Evolutionary conservation across 139 green algal species (phyloP).

Genomic region (Chlorella ohadii): DNA sequence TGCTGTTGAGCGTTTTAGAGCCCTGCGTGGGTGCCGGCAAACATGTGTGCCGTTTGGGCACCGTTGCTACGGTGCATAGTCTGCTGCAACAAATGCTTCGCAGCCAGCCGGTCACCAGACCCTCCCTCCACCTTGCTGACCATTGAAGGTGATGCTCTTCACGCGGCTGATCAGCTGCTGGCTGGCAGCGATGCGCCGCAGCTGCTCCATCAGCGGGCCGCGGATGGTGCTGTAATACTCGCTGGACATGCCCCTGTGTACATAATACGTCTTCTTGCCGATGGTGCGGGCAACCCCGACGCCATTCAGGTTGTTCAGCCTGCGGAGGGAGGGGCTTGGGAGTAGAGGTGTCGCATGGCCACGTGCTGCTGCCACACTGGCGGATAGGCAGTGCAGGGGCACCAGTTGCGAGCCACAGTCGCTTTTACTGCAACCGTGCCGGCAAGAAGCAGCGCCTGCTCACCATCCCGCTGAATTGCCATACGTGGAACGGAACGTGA

Average conservation of each 20-base stretch:
- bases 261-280: too few species aligned
- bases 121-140: background rate
- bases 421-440: background rate
- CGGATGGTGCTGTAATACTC: background rate
- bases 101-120: too few species aligned
- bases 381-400: background rate
- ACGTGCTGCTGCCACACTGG: background rate
- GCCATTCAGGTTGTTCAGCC: background rate
- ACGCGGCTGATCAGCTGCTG: too few species aligned
- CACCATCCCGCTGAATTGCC: background rate
- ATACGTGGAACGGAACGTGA: slow-evolving; percentile 7
- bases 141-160: background rate
- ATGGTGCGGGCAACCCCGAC: too few species aligned
- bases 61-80: too few species aligned
- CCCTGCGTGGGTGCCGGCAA: too few species aligned
- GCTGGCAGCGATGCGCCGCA: background rate
- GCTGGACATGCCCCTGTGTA: background rate
- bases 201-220: background rate
- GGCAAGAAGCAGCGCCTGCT: background rate
- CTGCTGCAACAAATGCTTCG: too few species aligned
- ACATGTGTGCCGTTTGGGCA: too few species aligned
- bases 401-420: too few species aligned
- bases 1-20: too few species aligned
- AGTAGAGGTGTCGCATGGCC: too few species aligned
- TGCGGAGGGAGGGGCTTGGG: background rate